phyloP scores from a whole-genome alignment of 805 yeast species.

The Yarrowia yakushimensis region DNA sequence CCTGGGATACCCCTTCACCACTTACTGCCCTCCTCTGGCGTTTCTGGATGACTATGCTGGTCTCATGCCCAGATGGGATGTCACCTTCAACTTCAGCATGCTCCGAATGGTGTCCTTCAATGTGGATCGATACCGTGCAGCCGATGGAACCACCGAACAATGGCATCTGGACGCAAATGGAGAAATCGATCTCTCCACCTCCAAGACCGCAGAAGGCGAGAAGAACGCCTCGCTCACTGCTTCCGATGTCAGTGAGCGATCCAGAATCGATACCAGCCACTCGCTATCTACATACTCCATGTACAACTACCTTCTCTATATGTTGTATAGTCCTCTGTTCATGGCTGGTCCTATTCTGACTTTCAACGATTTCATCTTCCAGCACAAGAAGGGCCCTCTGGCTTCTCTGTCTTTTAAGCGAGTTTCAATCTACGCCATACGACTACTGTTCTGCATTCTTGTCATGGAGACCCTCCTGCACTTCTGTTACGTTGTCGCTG shows the following conservation, averaged over 20 bases:
- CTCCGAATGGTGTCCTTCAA: constrained; percentile 80
- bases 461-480: constrained; percentile 90
- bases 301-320: constrained; percentile 68
- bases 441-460: constrained; percentile 69
- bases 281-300: constrained; percentile 54
- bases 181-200: constrained; percentile 8
- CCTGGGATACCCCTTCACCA: constrained; percentile 52
- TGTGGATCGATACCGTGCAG: constrained; percentile 53
- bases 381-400: constrained; percentile 48
- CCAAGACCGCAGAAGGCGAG: constrained; percentile 1
- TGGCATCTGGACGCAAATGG: constrained; percentile 1
- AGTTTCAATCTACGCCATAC: constrained; percentile 56
- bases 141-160: not conserved
- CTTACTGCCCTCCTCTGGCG: constrained; percentile 42
- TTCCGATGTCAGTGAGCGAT: constrained; percentile 37
- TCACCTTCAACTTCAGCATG: constrained; percentile 84
- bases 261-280: constrained; percentile 1
- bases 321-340: constrained; percentile 81
- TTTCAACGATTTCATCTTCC: constrained; percentile 85
- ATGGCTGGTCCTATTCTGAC: constrained; percentile 95
- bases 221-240: constrained; percentile 17
- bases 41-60: constrained; percentile 68
- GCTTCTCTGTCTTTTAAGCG: constrained; percentile 57
- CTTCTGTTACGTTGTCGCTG: constrained; percentile 88
- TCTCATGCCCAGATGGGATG: constrained; percentile 89